phyloP scores from a whole-genome alignment of 140 eudicot genomes.

The Bidens hawaiensis region DNA sequence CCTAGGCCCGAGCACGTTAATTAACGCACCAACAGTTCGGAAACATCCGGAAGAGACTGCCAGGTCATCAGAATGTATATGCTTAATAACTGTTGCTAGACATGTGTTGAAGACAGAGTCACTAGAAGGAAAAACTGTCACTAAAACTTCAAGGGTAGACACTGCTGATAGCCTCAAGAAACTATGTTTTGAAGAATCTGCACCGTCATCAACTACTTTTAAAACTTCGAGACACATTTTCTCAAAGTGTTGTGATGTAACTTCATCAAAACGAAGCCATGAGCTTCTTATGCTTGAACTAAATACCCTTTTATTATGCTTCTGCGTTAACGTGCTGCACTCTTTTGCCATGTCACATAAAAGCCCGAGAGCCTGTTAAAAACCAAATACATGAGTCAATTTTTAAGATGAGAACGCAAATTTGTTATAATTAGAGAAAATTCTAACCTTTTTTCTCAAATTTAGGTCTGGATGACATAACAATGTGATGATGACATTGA shows the following conservation, averaged over 20 bases:
- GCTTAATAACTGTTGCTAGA: conserved; percentile 57
- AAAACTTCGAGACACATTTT: conserved; percentile 50
- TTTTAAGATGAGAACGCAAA: background rate
- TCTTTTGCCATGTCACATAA: conserved; percentile 72
- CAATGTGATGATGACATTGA: conserved; percentile 47
- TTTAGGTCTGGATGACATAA: conserved; percentile 42
- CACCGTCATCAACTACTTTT: conserved; percentile 39
- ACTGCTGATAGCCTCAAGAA: conserved; percentile 67
- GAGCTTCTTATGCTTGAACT: conserved; percentile 42
- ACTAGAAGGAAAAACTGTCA: conserved; percentile 48
- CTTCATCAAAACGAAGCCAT: conserved; percentile 63
- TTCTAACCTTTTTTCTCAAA: conserved; percentile 61
- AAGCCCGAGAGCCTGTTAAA: conserved; percentile 76
- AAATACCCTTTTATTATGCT: conserved; percentile 39
- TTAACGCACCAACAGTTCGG: conserved; percentile 73
- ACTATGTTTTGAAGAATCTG: conserved; percentile 16
- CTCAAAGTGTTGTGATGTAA: conserved; percentile 41
- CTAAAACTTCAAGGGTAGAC: conserved; percentile 74
- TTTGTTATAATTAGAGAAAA: background rate
- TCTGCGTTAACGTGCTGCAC: conserved; percentile 27
- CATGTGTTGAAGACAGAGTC: conserved; percentile 54
- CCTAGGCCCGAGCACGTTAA: conserved; percentile 74
- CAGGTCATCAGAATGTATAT: conserved; percentile 49
- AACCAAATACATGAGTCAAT: conserved; percentile 13
- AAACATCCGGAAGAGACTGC: conserved; percentile 61